Conservation (phyloP, 495 filamentous ascomycete genomes). For the Aspergillus sclerotiicarbonarius region DNA sequence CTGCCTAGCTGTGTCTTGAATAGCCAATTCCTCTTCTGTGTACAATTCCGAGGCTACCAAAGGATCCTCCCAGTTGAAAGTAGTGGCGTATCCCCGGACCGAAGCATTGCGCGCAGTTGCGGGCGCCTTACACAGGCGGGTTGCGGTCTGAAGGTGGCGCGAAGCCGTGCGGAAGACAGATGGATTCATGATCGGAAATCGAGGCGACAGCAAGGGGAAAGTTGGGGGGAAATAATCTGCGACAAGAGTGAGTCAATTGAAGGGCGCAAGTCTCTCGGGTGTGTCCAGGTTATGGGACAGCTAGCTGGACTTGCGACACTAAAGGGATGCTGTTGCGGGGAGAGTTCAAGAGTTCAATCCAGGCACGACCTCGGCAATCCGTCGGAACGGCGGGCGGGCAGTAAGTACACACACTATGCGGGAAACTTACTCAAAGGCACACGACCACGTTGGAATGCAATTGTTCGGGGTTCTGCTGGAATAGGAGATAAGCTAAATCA, state of each 20-base stretch:
- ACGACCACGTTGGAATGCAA: neutral
- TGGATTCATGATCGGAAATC: slow-evolving; percentile 32
- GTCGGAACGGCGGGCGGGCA: neutral
- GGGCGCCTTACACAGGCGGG: slow-evolving; percentile 10
- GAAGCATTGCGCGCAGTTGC: slow-evolving; percentile 9
- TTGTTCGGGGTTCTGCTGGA: neutral
- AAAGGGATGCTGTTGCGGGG: slow-evolving; percentile 11
- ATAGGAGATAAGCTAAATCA: neutral
- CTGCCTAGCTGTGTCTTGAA: slow-evolving; percentile 80
- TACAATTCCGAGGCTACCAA: slow-evolving; percentile 68
- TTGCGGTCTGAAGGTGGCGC: slow-evolving; percentile 31
- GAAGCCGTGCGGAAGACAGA: slow-evolving; percentile 37
- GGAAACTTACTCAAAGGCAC: neutral
- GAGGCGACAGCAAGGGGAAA: neutral
- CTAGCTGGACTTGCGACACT: neutral
- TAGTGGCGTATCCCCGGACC: slow-evolving; percentile 47
- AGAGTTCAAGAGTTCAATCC: neutral
- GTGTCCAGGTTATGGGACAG: neutral
- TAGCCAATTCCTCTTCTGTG: slow-evolving; percentile 86
- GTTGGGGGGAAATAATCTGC: neutral
- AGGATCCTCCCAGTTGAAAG: slow-evolving; percentile 93
- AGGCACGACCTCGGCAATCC: slow-evolving; percentile 16
- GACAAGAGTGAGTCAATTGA: neutral
- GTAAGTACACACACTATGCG: neutral
- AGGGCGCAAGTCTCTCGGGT: neutral